phyloP scores from a whole-genome alignment of 495 filamentous ascomycete genomes.

The Daldinia vernicosa region DNA sequence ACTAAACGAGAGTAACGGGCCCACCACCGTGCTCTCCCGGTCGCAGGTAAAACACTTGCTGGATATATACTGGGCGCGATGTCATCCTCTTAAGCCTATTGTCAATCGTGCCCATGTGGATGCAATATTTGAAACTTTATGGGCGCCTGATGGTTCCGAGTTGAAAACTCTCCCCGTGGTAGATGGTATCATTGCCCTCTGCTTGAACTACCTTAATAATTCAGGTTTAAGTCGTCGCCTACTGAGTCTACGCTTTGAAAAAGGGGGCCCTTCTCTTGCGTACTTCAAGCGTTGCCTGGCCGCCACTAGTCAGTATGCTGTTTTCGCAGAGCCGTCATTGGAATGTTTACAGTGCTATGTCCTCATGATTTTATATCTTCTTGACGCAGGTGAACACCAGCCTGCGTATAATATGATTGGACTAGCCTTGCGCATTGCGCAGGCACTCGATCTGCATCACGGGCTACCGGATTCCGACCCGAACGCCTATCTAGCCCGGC shows the following conservation, averaged over 20 bases:
- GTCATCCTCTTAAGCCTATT: slow-evolving; percentile 36
- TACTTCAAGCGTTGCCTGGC: slow-evolving; percentile 46
- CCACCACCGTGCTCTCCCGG: slow-evolving; percentile 34
- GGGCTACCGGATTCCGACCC: slow-evolving; percentile 15
- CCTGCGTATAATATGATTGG: slow-evolving; percentile 51
- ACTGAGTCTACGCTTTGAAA: slow-evolving; percentile 38
- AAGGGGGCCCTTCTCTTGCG: slow-evolving; percentile 37
- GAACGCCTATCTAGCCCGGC: slow-evolving; percentile 22
- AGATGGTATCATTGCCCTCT: slow-evolving; percentile 42
- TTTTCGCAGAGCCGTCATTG: slow-evolving; percentile 39
- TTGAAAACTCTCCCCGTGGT: slow-evolving; percentile 28
- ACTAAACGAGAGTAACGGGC: slow-evolving; percentile 10
- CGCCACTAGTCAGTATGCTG: slow-evolving; percentile 36
- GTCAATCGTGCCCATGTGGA: slow-evolving; percentile 24
- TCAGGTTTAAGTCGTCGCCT: slow-evolving; percentile 43
- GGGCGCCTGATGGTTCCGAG: slow-evolving; percentile 6
- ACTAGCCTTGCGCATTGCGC: slow-evolving; percentile 45
- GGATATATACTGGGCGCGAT: slow-evolving; percentile 42
- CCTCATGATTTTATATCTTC: slow-evolving; percentile 28
- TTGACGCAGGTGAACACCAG: slow-evolving; percentile 36
- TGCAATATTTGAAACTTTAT: slow-evolving; percentile 18
- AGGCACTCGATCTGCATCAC: slow-evolving; percentile 42
- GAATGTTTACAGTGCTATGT: slow-evolving; percentile 43
- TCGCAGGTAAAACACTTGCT: slow-evolving; percentile 35
- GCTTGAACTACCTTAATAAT: slow-evolving; percentile 41